Base-by-base conservation (phyloP, 352 stramenopile genomes). In the Phytophthora hybrid region DNA sequence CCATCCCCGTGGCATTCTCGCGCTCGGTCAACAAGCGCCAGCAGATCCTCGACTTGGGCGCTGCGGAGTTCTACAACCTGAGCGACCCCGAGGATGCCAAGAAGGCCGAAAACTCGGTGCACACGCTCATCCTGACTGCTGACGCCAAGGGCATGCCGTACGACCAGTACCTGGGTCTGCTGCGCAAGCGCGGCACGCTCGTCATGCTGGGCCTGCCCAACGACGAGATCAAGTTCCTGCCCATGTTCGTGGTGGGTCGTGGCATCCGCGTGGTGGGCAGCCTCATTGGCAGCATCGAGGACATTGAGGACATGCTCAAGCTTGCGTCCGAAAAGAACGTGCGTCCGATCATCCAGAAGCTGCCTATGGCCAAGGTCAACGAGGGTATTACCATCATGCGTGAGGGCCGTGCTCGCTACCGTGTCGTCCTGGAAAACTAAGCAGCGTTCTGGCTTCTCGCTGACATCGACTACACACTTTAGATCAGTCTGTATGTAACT, bases 221-320 rank as follows among this genome's bases (percentile, higher is more conserved):
- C 54, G 76, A 85, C 49, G 74, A 88, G 59, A 87, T 93, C 53
- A 84, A 80, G 51, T 87, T 91, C 58, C 23, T 85, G n/a, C 69
- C 84, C 9, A 82, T 90, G 60, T 74, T 68, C 13, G 58, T 98
- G 11, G 66, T 98, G 21, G 59, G 65, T 11, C 66, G 73, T n/a
- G 79, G 78, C 18, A 64, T 81, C 58, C 64, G 57, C 10, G 73
- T 98, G 41, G 80, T 88, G n/a, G 92, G 93, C 55, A 93, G 80
- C 56, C 56, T 91, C 16, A 94, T 98, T 63, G 92, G 93, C 37
- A 87, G 91, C 64, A 90, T 96, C 32, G 65, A 79, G 14, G 88
- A 96, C 62, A 94, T 93, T 3, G 81, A 95, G 56, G 85, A 97
- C 41, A 96, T 98, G 88, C 74, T 98, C 3, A 78, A 93, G 32